These are phyloP conservation scores for Erodium maritimum DNA, from an alignment of 345 rosid species.

Conservation along the genomic window DNA sequence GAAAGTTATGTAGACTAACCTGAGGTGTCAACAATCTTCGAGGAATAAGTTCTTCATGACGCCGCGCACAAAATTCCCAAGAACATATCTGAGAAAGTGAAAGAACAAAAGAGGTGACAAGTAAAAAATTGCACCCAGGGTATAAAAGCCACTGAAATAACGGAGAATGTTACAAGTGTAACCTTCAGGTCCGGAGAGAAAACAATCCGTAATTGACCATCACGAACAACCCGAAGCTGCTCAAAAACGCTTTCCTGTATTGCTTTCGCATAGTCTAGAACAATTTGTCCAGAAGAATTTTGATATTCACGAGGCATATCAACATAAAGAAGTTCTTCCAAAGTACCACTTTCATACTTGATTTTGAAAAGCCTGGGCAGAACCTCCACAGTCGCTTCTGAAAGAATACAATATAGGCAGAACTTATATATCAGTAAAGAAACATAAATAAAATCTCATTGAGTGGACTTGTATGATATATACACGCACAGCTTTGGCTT, in stretches of 20 bases:
- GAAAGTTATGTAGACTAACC: conserved; percentile 14
- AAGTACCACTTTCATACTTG: conserved; percentile 31
- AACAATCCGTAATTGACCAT: conserved; percentile 33
- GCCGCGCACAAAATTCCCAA: conserved; percentile 52
- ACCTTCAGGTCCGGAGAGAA: conserved; percentile 35
- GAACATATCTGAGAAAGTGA: conserved; percentile 32
- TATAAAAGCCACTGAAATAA: background rate
- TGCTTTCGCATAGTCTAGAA: conserved; percentile 35
- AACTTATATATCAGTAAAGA: background rate
- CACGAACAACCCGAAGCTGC: conserved; percentile 35
- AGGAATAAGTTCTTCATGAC: conserved; percentile 48
- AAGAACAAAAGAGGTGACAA: conserved; percentile 3
- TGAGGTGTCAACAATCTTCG: conserved; percentile 42
- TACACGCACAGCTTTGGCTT: background rate
- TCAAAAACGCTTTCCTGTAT: conserved; percentile 36
- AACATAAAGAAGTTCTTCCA: conserved; percentile 33
- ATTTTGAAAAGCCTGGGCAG: conserved; percentile 35
- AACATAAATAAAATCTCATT: background rate
- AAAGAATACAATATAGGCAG: conserved; percentile 2
- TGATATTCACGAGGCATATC: conserved; percentile 28
- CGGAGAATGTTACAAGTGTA: background rate
- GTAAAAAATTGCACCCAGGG: background rate
- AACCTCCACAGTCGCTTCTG: conserved; percentile 34
- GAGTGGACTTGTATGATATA: background rate
- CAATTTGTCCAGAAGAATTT: conserved; percentile 23